These are phyloP conservation scores for Amylostereum areolatum DNA, from an alignment of 1,284 basidiomycete species.

Conservation along the genomic window DNA sequence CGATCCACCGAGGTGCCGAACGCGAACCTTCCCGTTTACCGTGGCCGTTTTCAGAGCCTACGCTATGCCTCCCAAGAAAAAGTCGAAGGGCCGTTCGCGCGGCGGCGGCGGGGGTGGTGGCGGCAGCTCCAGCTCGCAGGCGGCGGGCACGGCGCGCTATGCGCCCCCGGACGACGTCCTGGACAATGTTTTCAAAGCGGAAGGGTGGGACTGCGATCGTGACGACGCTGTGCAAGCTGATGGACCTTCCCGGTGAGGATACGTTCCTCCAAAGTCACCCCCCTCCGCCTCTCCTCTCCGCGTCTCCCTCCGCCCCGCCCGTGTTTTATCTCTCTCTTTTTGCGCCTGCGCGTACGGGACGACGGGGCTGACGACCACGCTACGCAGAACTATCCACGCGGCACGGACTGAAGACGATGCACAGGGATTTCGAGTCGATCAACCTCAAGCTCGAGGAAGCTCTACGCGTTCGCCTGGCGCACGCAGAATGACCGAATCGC, in stretches of 20 bases:
- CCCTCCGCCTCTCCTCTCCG: background rate
- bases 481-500: background rate
- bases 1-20: too few relatives aligned
- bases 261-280: background rate
- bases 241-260: slow-evolving; percentile 46
- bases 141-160: background rate
- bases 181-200: slow-evolving; percentile 39
- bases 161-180: slow-evolving; percentile 22
- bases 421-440: slow-evolving; percentile 47
- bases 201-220: slow-evolving; percentile 45
- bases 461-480: slow-evolving; percentile 2
- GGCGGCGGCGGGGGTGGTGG: too few relatives aligned
- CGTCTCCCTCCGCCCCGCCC: too few relatives aligned
- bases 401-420: slow-evolving; percentile 55
- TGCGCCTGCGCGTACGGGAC: too few relatives aligned
- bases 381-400: slow-evolving; percentile 44
- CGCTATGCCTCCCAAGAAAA: background rate
- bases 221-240: slow-evolving; percentile 40
- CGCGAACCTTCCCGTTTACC: too few relatives aligned
- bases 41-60: too few relatives aligned
- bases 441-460: slow-evolving; percentile 40
- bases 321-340: background rate
- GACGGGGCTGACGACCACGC: background rate
- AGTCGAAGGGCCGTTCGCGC: background rate
- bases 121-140: too few relatives aligned